Percentiles rank a stretch among this genome's conserved stretches.
Evolutionary conservation across 2,329 filamentous ascomycete genomes (phyloP).

Genomic region (Alternaria incomplexa): DNA sequence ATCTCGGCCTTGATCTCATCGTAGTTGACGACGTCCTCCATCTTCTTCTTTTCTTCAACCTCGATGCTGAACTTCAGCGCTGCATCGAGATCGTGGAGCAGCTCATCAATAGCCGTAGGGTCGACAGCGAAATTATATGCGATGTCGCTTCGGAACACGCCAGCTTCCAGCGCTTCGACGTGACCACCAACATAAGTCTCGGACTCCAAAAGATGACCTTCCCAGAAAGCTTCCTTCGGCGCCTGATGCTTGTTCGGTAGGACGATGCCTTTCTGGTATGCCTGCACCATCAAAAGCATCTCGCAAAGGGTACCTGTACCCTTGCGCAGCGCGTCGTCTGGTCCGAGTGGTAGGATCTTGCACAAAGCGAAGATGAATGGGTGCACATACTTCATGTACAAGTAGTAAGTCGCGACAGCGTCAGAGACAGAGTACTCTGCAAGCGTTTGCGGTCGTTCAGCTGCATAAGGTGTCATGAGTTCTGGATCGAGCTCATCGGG

Average conservation of each 20-base stretch:
- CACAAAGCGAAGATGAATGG: constrained; percentile 99
- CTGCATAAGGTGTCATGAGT: constrained; percentile 89
- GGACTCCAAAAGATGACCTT: constrained; percentile 92
- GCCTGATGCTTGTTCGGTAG: constrained; percentile 95
- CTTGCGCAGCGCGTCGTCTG: constrained; percentile 91
- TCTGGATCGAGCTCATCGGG: constrained; percentile 97
- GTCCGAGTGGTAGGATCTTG: constrained; percentile 91
- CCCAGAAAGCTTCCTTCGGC: constrained; percentile 92
- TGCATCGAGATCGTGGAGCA: constrained; percentile 83
- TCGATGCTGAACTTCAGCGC: constrained; percentile 80
- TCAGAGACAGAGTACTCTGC: constrained; percentile 99
- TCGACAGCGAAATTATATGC: constrained; percentile 95
- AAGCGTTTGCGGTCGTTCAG: constrained; percentile 87
- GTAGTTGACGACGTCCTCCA: constrained; percentile 60
- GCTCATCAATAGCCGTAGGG: constrained; percentile 83
- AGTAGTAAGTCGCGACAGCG: constrained; percentile 96
- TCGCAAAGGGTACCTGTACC: constrained; percentile 98
- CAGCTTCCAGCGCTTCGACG: constrained; percentile 98
- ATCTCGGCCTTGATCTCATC: constrained; percentile 80
- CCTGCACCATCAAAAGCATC: constrained; percentile 99
- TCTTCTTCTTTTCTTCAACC: constrained; percentile 60
- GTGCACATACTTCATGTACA: constrained; percentile 99
- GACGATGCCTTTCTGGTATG: constrained; percentile 88
- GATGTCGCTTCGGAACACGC: constrained; percentile 95
- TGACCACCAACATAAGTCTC: constrained; percentile 98